These are phyloP conservation scores for Saccharum spontaneum DNA, from an alignment of 176 grass and related monocot species.

Conservation along the genomic window DNA sequence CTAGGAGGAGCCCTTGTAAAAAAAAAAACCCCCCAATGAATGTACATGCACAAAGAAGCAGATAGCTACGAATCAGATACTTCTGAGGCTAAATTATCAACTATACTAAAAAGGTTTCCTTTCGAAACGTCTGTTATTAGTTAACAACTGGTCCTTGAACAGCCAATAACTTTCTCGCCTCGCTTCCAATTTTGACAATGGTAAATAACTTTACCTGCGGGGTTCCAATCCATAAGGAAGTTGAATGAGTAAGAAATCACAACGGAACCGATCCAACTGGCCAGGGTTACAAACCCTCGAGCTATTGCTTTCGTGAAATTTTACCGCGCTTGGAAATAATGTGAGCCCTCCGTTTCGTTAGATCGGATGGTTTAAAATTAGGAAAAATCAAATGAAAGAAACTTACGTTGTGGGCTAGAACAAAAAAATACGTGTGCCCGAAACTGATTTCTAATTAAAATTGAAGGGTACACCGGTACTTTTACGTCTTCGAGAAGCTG, in stretches of 20 bases:
- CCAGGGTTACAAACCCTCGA: conserved; percentile 69
- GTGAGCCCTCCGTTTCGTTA: too few relatives aligned
- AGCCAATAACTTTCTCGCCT: not conserved
- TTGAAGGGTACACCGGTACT: too few relatives aligned
- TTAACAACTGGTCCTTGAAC: not conserved
- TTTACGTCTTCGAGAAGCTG: too few relatives aligned
- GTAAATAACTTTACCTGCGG: conserved; percentile 48
- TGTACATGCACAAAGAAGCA: conserved; percentile 42
- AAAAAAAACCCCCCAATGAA: conserved; percentile 22
- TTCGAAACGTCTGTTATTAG: not conserved
- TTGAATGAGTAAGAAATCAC: conserved; percentile 65
- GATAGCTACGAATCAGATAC: not conserved
- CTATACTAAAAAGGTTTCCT: not conserved
- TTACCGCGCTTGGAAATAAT: too few relatives aligned
- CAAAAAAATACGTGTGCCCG: too few relatives aligned
- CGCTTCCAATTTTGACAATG: not conserved
- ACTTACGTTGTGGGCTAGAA: too few relatives aligned
- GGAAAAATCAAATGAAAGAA: too few relatives aligned
- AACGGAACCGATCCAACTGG: conserved; percentile 68
- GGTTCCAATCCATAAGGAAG: conserved; percentile 82
- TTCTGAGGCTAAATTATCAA: not conserved
- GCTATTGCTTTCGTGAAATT: conserved; percentile 56
- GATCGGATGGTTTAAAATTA: too few relatives aligned
- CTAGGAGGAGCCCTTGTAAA: too few relatives aligned
- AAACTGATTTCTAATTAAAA: too few relatives aligned